A percentile compares a stretch with the other conserved stretches of the same genome.
These are phyloP conservation scores for Cyanidiococcus yangmingshanensis DNA, from an alignment of 23 red algal genomes.

Conservation along the genomic window DNA sequence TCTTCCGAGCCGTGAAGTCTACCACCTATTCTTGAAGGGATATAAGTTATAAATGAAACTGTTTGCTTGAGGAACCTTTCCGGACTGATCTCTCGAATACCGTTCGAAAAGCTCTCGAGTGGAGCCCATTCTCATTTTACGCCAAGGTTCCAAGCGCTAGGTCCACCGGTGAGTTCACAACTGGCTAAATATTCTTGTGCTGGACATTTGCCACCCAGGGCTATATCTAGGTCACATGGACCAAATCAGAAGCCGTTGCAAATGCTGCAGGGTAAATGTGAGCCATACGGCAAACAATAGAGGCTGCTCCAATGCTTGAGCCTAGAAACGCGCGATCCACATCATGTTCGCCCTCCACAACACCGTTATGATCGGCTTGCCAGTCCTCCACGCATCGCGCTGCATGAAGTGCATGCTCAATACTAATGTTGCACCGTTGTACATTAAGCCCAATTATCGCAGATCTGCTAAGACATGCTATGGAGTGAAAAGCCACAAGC, in stretches of 20 bases:
- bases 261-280: background rate
- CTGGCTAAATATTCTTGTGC: no score
- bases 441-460: background rate
- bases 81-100: no score
- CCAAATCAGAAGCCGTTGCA: background rate
- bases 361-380: background rate
- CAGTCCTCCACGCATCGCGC: slow-evolving; percentile 11
- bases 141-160: no score
- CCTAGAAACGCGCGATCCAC: slow-evolving; percentile 15
- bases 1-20: no score
- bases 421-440: background rate
- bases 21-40: no score
- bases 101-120: no score
- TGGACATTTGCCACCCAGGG: no score
- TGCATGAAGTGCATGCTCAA: background rate
- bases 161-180: no score
- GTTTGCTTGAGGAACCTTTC: no score
- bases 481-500: background rate
- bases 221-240: no score
- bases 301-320: background rate
- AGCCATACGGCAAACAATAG: background rate
- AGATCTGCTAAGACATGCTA: background rate
- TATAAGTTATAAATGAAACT: no score
- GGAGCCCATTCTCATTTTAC: no score
- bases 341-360: slow-evolving; percentile 15